Percentiles rank a stretch among this genome's conserved stretches.
Evolutionary conservation across 495 filamentous ascomycete genomes (phyloP).

Genomic region (Penicillium longicatenatum): DNA sequence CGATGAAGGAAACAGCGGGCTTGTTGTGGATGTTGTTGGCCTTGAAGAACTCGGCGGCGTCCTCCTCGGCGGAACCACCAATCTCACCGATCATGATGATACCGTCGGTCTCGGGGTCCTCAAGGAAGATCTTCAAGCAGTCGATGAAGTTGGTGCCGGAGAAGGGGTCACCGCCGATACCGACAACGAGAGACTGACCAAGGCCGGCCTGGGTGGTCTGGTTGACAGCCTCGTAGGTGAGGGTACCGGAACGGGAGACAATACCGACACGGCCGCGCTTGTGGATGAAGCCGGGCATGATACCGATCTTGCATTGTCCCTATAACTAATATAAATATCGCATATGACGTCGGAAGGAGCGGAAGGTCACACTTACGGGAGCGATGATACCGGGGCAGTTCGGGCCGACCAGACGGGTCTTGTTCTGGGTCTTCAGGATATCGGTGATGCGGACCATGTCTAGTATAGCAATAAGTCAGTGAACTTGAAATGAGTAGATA

Average conservation of each 20-base stretch:
- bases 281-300: constrained; percentile 99
- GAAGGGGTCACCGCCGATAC: constrained; percentile 98
- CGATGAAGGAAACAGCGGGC: constrained; percentile 97
- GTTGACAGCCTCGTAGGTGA: constrained; percentile 99
- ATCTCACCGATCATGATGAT: constrained; percentile 99
- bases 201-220: constrained; percentile 97
- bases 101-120: constrained; percentile 95
- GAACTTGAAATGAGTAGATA: constrained; percentile 2
- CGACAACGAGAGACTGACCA: constrained; percentile 95
- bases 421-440: constrained; percentile 95
- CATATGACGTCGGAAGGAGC: constrained; percentile 1
- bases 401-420: constrained; percentile 93
- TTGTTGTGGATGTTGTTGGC: constrained; percentile 88
- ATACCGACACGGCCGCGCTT: constrained; percentile 98
- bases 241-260: constrained; percentile 95
- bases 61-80: constrained; percentile 95
- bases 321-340: constrained; percentile 31
- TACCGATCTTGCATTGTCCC: constrained; percentile 99
- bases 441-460: constrained; percentile 99
- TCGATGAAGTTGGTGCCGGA: constrained; percentile 99
- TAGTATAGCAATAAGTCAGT: constrained; percentile 38
- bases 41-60: constrained; percentile 94
- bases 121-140: constrained; percentile 93
- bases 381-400: constrained; percentile 99
- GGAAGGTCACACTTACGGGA: constrained; percentile 50